Base-by-base conservation (phyloP, 768 basidiomycete genomes). In the Mycena latifolia region DNA sequence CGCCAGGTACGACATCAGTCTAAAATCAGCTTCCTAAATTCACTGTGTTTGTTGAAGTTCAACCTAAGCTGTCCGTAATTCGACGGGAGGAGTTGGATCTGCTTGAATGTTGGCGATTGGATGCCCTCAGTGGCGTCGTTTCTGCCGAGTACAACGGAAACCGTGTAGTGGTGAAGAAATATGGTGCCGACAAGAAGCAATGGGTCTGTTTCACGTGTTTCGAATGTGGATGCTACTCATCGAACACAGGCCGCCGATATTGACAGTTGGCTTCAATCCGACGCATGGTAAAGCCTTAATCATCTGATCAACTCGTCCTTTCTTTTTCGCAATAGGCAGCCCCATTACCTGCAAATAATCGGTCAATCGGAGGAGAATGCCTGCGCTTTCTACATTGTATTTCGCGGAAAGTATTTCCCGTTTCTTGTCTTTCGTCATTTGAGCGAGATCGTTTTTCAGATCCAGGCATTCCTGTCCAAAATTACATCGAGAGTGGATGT, bases 1-100 rank as follows among this genome's bases (percentile, higher is more conserved):
- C 20, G 5, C 41, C 41, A 43, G 41, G 41, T 43, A 22, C 20
- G 20, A 6, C 20, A 43, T 43, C n/a, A n/a, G n/a, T n/a, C 18
- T 18, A 18, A 43, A n/a, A n/a, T 43, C 4, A 20, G 5, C 41
- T 43, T 12, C 14, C 20, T 7, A 43, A 43, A 43, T 43, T 43
- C 20, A 43, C 20, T 35, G 33, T 14, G 14, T 35, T 35, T 17
- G 10, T 37, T 27, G 25, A 51, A 28, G 27, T 47, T 45, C 4
- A 24, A 11, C 12, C 37, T 25, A 62, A 52, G 29, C 24, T 62
- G 28, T 46, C 53, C 14, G 41, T 52, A 14, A 48, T 62, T 24
- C 61, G 53, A 22, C 51, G 61, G 25, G 61, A 62, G 35, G 61
- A 62, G 45, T 14, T 55, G n/a, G 53, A 62, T 62, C 45, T 62